Percentiles rank a stretch among this genome's conserved stretches.
These are phyloP conservation scores for Biscogniauxia marginata DNA, from an alignment of 2,329 filamentous ascomycete genomes.

Conservation along the genomic window DNA sequence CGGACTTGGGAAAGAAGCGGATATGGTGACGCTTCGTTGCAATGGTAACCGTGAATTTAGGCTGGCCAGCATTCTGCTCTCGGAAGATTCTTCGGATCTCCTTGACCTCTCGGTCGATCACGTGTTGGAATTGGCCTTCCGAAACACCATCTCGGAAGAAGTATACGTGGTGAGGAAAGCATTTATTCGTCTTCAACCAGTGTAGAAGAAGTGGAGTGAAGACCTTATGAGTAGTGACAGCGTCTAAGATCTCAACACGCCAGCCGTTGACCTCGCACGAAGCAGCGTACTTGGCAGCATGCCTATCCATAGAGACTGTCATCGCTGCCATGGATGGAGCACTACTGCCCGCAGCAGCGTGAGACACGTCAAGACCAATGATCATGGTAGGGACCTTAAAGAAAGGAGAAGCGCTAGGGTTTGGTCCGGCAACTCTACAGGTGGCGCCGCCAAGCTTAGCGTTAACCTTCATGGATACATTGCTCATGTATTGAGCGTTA, in stretches of 20 bases:
- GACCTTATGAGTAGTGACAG: conserved; percentile 63
- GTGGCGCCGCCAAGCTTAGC: conserved; percentile 89
- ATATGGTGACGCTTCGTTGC: conserved; percentile 94
- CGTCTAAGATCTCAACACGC: conserved; percentile 74
- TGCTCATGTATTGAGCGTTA: conserved; percentile 83
- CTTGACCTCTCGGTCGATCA: conserved; percentile 74
- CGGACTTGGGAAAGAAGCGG: conserved; percentile 76
- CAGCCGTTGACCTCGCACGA: conserved; percentile 80
- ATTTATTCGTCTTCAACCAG: conserved; percentile 61
- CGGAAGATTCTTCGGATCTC: conserved; percentile 64
- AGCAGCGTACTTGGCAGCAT: conserved; percentile 74
- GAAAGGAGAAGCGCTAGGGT: conserved; percentile 36
- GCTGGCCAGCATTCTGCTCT: conserved; percentile 35
- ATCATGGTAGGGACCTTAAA: conserved; percentile 68
- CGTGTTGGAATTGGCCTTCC: conserved; percentile 79
- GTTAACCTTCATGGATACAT: conserved; percentile 96
- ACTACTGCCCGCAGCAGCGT: conserved; percentile 66
- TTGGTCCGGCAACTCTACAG: conserved; percentile 41
- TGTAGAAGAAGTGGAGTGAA: conserved; percentile 61
- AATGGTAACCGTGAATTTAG: conserved; percentile 81
- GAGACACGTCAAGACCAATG: conserved; percentile 88
- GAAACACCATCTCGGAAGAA: conserved; percentile 94
- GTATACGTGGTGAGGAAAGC: conserved; percentile 72
- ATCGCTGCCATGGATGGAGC: conserved; percentile 82
- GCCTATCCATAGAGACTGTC: conserved; percentile 73